A percentile compares a stretch with the other conserved stretches of the same genome.
These are phyloP conservation scores for Paraphaeosphaeria sporulosa DNA, from an alignment of 2,329 filamentous ascomycete species.

Conservation along the genomic window DNA sequence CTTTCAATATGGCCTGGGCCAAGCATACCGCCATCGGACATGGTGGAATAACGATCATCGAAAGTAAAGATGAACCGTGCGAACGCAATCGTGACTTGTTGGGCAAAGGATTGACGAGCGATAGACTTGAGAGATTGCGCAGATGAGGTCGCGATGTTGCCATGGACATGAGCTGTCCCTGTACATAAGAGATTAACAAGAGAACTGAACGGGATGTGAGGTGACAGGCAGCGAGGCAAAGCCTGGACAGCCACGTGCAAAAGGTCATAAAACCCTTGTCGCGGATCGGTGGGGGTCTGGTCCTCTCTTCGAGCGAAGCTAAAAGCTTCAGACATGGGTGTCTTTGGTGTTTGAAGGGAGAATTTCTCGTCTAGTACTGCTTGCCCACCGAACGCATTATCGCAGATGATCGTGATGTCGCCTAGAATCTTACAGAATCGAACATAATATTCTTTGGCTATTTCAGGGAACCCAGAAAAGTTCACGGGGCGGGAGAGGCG, in stretches of 20 bases:
- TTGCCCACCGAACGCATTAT: slow-evolving; percentile 96
- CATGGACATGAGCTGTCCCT: slow-evolving; percentile 93
- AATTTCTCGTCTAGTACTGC: slow-evolving; percentile 96
- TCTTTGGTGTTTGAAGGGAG: slow-evolving; percentile 84
- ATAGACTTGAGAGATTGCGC: slow-evolving; percentile 94
- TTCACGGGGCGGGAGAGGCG: slow-evolving; percentile 71
- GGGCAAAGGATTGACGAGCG: slow-evolving; percentile 88
- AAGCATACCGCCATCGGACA: slow-evolving; percentile 97
- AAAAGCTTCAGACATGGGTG: slow-evolving; percentile 92
- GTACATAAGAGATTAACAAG: slow-evolving; percentile 95
- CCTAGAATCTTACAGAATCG: slow-evolving; percentile 95
- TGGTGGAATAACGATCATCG: slow-evolving; percentile 95
- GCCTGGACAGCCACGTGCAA: slow-evolving; percentile 95
- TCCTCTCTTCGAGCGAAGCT: slow-evolving; percentile 87
- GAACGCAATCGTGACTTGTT: slow-evolving; percentile 96
- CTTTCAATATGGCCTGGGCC: slow-evolving; percentile 94
- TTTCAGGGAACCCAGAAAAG: slow-evolving; percentile 71
- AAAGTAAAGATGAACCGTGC: slow-evolving; percentile 98
- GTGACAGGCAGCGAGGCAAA: slow-evolving; percentile 88
- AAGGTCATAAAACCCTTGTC: slow-evolving; percentile 94
- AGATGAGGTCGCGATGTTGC: slow-evolving; percentile 89
- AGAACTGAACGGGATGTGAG: slow-evolving; percentile 90
- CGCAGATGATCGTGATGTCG: slow-evolving; percentile 94
- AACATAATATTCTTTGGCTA: slow-evolving; percentile 82
- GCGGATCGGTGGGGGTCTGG: slow-evolving; percentile 76